phyloP scores from a whole-genome alignment of 176 grass and related monocot species.

The Calamus simplicifolius region DNA sequence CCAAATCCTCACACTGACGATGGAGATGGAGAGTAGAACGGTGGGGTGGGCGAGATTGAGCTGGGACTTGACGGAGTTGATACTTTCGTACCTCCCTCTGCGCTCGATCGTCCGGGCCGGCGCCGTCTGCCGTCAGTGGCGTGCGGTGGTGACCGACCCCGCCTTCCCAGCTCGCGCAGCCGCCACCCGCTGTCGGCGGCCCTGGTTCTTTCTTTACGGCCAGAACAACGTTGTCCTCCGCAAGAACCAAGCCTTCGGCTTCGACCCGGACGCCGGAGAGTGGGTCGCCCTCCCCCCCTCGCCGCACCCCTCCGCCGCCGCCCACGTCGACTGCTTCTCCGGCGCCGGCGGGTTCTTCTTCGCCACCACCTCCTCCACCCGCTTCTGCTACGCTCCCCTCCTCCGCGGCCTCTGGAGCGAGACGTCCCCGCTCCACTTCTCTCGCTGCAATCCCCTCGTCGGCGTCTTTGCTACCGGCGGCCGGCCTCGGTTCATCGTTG shows the following conservation, averaged over 20 bases:
- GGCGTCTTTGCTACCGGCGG: constrained; percentile 7
- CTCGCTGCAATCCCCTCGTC: constrained; percentile 40
- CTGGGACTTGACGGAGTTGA: constrained; percentile 34
- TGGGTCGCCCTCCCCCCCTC: constrained; percentile 30
- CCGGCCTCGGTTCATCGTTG: constrained; percentile 18
- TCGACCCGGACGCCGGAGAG: constrained; percentile 26
- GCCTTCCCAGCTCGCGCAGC: constrained; percentile 1
- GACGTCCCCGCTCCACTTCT: constrained; percentile 29
- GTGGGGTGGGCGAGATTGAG: constrained; percentile 27
- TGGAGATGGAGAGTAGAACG: not conserved
- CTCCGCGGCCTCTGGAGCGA: constrained; percentile 18
- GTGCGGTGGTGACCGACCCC: constrained; percentile 13
- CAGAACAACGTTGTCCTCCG: constrained; percentile 37
- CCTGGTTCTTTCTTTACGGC: constrained; percentile 44
- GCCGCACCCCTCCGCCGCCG: not conserved
- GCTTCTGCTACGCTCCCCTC: constrained; percentile 28
- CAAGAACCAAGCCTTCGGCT: constrained; percentile 30
- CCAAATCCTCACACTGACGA: not conserved
- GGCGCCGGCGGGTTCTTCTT: constrained; percentile 41
- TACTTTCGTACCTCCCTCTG: constrained; percentile 42
- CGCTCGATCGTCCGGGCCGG: constrained; percentile 29
- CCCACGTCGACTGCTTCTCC: constrained; percentile 30
- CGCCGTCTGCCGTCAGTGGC: constrained; percentile 39
- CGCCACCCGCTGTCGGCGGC: constrained; percentile 2
- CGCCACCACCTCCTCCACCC: constrained; percentile 19